Evolutionary conservation across 495 filamentous ascomycete species (phyloP).

Genomic region (Evernia prunastri): DNA sequence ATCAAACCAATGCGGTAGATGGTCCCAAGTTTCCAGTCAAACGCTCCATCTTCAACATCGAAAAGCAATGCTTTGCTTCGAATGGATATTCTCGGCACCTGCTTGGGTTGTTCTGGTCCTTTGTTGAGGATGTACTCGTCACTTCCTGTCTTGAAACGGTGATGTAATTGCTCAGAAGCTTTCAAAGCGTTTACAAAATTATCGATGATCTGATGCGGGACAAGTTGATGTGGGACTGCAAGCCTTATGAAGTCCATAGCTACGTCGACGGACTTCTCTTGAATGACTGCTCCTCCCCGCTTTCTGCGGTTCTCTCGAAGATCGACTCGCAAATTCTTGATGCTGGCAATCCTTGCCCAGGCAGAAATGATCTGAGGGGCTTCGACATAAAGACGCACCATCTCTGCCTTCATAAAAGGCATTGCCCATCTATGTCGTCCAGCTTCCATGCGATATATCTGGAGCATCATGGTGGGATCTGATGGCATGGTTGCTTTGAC

Average conservation of each 20-base stretch:
- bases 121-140: constrained; percentile 82
- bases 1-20: constrained; percentile 85
- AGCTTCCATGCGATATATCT: constrained; percentile 71
- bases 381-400: constrained; percentile 77
- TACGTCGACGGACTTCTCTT: constrained; percentile 81
- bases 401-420: constrained; percentile 67
- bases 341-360: constrained; percentile 79
- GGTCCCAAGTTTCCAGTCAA: constrained; percentile 91
- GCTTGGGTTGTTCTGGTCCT: constrained; percentile 73
- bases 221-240: constrained; percentile 88
- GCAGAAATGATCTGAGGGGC: constrained; percentile 70
- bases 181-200: constrained; percentile 86
- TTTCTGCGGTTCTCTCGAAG: constrained; percentile 69
- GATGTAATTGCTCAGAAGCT: constrained; percentile 78
- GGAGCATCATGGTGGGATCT: constrained; percentile 85
- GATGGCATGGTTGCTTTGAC: constrained; percentile 81
- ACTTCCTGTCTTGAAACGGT: constrained; percentile 79
- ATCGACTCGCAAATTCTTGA: constrained; percentile 74
- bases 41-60: constrained; percentile 90
- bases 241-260: constrained; percentile 78
- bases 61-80: constrained; percentile 76
- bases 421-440: constrained; percentile 79
- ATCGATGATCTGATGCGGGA: constrained; percentile 85
- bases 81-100: constrained; percentile 75
- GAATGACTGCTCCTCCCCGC: constrained; percentile 48